Conservation (phyloP, 768 basidiomycete species). For the Psilocybe cubensis region DNA sequence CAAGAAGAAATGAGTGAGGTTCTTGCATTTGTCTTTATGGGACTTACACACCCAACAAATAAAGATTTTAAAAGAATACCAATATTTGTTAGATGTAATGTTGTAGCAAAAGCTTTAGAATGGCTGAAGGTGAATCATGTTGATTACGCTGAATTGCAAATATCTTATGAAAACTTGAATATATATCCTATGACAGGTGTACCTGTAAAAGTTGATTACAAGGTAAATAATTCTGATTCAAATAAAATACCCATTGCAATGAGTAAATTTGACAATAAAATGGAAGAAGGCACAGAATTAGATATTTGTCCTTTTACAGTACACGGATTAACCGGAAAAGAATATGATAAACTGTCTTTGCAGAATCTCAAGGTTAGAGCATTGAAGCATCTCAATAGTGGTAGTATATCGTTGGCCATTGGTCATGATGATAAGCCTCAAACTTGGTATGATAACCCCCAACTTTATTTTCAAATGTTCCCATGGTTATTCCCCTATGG, state of each 20-base stretch:
- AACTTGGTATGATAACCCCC: neutral
- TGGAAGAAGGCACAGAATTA: slow-evolving; percentile 1
- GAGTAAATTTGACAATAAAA: slow-evolving; percentile 1
- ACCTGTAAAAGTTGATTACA: neutral
- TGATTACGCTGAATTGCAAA: slow-evolving; percentile 4
- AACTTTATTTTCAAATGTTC: slow-evolving; percentile 38
- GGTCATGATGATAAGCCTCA: neutral
- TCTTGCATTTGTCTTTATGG: slow-evolving; percentile 14
- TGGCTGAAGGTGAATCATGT: slow-evolving; percentile 4
- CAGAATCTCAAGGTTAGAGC: slow-evolving; percentile 23
- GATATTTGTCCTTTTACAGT: slow-evolving; percentile 5
- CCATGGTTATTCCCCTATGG: slow-evolving; percentile 45
- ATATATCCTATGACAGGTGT: neutral
- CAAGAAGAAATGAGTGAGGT: slow-evolving; percentile 30
- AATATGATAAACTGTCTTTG: slow-evolving; percentile 18
- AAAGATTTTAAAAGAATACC: slow-evolving; percentile 21
- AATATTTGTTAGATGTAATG: slow-evolving; percentile 19
- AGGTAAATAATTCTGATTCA: neutral
- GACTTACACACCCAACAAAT: slow-evolving; percentile 6
- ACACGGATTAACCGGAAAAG: neutral
- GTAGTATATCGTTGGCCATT: slow-evolving; percentile 23
- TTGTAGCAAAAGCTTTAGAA: neutral
- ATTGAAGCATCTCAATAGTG: slow-evolving; percentile 25
- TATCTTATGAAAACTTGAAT: neutral
- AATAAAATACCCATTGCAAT: neutral